A percentile compares a stretch with the other conserved stretches of the same genome.
These are phyloP conservation scores for Byssochlamys sp. DNA, from an alignment of 2,329 filamentous ascomycete genomes.

Conservation along the genomic window DNA sequence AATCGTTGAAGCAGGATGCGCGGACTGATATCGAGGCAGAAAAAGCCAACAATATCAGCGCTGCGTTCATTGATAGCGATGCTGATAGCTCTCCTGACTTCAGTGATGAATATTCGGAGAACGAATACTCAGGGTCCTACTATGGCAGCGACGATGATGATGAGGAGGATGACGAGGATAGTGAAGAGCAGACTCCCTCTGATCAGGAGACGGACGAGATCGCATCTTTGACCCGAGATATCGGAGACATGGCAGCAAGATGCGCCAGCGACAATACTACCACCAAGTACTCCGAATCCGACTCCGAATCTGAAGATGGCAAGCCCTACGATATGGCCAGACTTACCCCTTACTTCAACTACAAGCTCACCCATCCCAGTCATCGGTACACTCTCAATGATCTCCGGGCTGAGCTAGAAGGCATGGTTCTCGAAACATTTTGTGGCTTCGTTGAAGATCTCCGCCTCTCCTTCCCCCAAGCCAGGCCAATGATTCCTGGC, in stretches of 20 bases:
- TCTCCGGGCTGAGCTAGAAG: constrained; percentile 16
- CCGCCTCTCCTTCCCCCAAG: constrained; percentile 11
- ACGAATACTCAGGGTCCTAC: not conserved
- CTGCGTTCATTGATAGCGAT: not conserved
- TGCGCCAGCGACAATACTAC: not conserved
- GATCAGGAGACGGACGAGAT: not conserved
- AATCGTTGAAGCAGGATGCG: not conserved
- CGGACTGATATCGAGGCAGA: not conserved
- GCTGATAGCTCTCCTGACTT: not conserved
- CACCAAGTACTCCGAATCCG: constrained; percentile 1
- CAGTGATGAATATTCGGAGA: not conserved
- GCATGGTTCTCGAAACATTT: constrained; percentile 20
- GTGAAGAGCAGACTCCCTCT: not conserved
- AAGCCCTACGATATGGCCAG: not conserved
- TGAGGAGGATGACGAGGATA: not conserved
- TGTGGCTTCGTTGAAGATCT: constrained; percentile 16
- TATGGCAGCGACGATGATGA: not conserved
- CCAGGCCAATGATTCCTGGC: constrained; percentile 1
- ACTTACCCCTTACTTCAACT: constrained; percentile 16
- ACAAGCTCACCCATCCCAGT: constrained; percentile 14
- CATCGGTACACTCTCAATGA: constrained; percentile 16
- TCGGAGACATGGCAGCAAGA: not conserved
- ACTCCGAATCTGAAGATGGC: constrained; percentile 3
- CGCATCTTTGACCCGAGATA: not conserved
- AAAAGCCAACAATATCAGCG: not conserved